Evolutionary conservation across 1,139 yeast species (phyloP), one percentile per base, ranked within the genome.

Genomic region (Scheffersomyces illinoinensis): DNA sequence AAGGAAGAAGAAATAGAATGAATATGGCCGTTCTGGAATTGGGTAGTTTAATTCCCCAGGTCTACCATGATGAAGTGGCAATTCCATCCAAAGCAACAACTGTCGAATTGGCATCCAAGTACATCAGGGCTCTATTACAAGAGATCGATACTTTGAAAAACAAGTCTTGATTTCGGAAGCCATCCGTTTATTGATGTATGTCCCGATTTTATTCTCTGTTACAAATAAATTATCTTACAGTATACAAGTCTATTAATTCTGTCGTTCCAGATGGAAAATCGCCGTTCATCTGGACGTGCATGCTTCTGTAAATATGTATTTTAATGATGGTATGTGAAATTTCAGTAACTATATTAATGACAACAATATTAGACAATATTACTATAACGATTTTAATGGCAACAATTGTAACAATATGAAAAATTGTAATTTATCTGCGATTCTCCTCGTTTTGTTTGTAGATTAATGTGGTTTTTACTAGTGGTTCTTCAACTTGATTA

Each of bases 21-120:
- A 95, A 95, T 73, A 76, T 80, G 59, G 98, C 98, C 0, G 87
- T 95, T 21, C 86, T 85, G 54, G 97, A 91, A 55, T 77, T 95
- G 59, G 89, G 89, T 3, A 68, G 79, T 12, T 75, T 92, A 62
- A 82, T 95, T 24, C 96, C 97, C 0, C 85, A 87, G 18, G 71
- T 74, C 21, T 76, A 88, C 67, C 89, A 85, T 63, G 85, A 82
- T 54, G 84, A 85, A 49, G 86, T 87, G 0, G 61, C 79, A 39
- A 88, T 85, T 56, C 96, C 92, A 26, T 90, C 91, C 24, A 95
- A 95, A 71, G 98, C 98, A 1, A 92, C 96, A 2, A 95, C 98
- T 0, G 97, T 95, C 5, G 98, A 95, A 71, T 78, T 92, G 70
- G 97, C 97, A 0, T 87, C 91, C 50, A 77, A 78, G 53, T 91